These are phyloP conservation scores for Kwoniella dendrophila DNA, from an alignment of 768 basidiomycete species.

Conservation along the genomic window DNA sequence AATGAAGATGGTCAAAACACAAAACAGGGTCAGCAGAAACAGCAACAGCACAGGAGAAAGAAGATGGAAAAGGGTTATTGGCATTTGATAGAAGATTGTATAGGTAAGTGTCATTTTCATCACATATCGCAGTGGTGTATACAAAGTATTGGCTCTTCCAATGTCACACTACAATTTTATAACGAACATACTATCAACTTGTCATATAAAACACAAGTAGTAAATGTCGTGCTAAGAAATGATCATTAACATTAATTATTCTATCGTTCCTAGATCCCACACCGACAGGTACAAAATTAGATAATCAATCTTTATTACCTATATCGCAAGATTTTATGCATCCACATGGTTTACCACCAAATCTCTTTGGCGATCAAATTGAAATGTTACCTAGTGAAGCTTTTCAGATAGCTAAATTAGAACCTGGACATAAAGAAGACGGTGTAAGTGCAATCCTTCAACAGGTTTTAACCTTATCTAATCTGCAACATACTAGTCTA, in stretches of 20 bases:
- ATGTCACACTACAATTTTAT: too few relatives aligned
- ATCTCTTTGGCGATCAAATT: constrained; percentile 25
- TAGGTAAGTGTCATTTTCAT: constrained; percentile 28
- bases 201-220: too few relatives aligned
- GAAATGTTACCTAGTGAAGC: constrained; percentile 23
- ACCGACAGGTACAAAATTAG: constrained; percentile 27
- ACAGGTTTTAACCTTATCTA: neutral
- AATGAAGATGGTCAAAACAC: neutral
- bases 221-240: too few relatives aligned
- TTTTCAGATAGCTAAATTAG: constrained; percentile 33
- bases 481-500: neutral
- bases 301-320: constrained; percentile 27
- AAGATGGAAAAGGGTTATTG: constrained; percentile 46
- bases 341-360: constrained; percentile 19
- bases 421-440: constrained; percentile 36
- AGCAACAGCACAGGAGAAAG: constrained; percentile 13
- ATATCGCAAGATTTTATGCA: constrained; percentile 23
- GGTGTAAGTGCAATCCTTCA: constrained; percentile 46
- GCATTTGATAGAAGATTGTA: constrained; percentile 43
- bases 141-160: neutral
- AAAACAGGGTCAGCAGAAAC: neutral
- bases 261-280: constrained; percentile 21
- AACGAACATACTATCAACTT: neutral
- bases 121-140: neutral
- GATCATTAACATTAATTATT: neutral